These are phyloP conservation scores for Kodamaea jinghongensis DNA, from an alignment of 805 yeast species.

Conservation along the genomic window DNA sequence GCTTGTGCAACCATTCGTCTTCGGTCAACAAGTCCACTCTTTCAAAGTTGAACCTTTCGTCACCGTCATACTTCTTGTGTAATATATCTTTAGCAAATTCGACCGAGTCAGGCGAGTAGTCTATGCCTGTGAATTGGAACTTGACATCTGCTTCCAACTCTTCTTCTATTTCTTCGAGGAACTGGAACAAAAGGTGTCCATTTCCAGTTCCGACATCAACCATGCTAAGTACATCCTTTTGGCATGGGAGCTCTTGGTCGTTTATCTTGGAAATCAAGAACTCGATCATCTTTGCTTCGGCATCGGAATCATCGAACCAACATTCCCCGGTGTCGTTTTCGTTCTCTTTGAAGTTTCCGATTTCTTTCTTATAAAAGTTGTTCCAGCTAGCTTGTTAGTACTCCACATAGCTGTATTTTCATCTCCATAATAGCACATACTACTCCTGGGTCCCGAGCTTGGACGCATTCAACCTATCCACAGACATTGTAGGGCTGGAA, in stretches of 20 bases:
- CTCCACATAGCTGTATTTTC: too few species aligned
- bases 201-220: constrained; percentile 95
- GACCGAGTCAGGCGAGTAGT: constrained; percentile 81
- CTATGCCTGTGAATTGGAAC: constrained; percentile 58
- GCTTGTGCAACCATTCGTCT: constrained; percentile 11
- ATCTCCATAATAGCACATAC: constrained; percentile 41
- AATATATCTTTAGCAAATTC: constrained; percentile 68
- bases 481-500: constrained; percentile 8
- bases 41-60: constrained; percentile 47
- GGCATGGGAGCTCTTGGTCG: constrained; percentile 20
- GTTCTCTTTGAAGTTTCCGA: constrained; percentile 66
- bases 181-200: constrained; percentile 79
- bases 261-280: constrained; percentile 57
- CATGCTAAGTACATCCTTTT: constrained; percentile 36
- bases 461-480: constrained; percentile 60
- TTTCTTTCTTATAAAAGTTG: constrained; percentile 73
- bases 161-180: constrained; percentile 61
- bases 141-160: constrained; percentile 3
- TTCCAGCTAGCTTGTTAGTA: constrained; percentile 64
- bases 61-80: constrained; percentile 30
- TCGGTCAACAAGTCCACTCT: constrained; percentile 62
- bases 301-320: constrained; percentile 96
- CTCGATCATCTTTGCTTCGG: constrained; percentile 79
- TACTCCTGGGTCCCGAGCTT: constrained; percentile 84
- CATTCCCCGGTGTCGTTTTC: constrained; percentile 89